Base-by-base conservation (phyloP, 1,284 basidiomycete genomes). In the Sanghuangporus weigelae region DNA sequence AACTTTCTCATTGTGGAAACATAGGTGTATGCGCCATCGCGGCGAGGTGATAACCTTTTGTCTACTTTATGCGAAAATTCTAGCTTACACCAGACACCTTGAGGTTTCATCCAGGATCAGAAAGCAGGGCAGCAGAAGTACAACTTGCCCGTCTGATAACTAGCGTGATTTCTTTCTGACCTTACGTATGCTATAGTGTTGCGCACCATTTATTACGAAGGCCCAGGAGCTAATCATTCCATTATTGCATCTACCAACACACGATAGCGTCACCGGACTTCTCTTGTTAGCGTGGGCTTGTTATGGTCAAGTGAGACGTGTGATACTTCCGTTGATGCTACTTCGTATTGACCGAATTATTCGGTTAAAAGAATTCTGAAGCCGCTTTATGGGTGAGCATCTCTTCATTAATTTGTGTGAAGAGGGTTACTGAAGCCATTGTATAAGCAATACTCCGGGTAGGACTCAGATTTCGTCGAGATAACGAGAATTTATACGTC, bases 201-300 rank as follows among this genome's bases (percentile, higher is more conserved):
- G 72, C 40, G 73, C 74, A 1, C 75, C 77, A 0, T 79, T 77
- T 64, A 73, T 78, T 53, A 74, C 77, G n/a, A 77, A 77, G 67
- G 77, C 77, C 0, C 75, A 78, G 64, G 74, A 77, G 56, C 69
- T 78, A 3, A 69, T 77, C 36, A 71, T 76, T 3, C 76, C 77
- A 0, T 68, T 78, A 0, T 61, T 79, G 21, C 76, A 77, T 48
- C 69, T 79, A 2, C 78, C 78, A 0, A 73, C 77, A 0, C 71
- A 71, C 38, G 78, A 78, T 63, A 73, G 73, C 2, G 72, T 73
- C 0, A 75, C 76, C 0, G 76, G 75, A 12, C 67, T 79, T 10
- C 66, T 78, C 1, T 66, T 75, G 8, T 70, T 79, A 16, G 72
- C 77, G 21, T 78, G 77, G 76, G 74, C 73, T 7, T 73, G 73